These are phyloP conservation scores for Naganishia vaughanmartiniae DNA, from an alignment of 768 basidiomycete genomes.

Conservation along the genomic window DNA sequence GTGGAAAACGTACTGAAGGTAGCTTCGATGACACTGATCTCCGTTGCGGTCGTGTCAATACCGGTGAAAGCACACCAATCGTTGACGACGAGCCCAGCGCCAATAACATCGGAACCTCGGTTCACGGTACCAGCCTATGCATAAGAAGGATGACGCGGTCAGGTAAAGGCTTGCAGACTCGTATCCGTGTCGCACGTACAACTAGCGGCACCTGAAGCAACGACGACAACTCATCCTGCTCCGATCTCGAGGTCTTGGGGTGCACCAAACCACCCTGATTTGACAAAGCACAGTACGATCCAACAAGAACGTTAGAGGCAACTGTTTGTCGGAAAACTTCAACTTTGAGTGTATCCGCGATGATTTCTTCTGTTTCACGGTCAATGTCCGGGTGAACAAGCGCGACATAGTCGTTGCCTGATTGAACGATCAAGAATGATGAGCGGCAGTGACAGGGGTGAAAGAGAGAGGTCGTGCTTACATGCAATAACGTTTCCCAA, in stretches of 20 bases:
- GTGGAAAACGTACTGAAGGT: conserved; percentile 74
- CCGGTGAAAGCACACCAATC: conserved; percentile 99
- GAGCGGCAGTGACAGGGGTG: not conserved
- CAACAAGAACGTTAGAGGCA: conserved; percentile 94
- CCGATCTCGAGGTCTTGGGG: conserved; percentile 92
- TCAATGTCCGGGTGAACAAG: conserved; percentile 98
- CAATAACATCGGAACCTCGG: conserved; percentile 95
- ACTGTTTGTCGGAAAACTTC: conserved; percentile 98
- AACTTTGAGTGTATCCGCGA: conserved; percentile 97
- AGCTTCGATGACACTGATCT: conserved; percentile 96
- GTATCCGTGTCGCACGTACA: conserved; percentile 59
- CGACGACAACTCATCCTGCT: conserved; percentile 94
- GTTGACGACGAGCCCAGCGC: conserved; percentile 95
- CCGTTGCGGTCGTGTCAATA: conserved; percentile 97
- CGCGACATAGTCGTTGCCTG: conserved; percentile 88
- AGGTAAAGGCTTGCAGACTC: not conserved
- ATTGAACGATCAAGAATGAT: not conserved
- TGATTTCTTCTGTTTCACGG: conserved; percentile 98
- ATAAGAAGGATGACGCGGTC: not conserved
- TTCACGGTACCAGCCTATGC: conserved; percentile 92
- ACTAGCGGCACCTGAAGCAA: conserved; percentile 91
- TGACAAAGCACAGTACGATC: conserved; percentile 88
- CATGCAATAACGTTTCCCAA: conserved; percentile 98
- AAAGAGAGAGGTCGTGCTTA: not conserved
- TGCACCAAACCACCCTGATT: conserved; percentile 98